A percentile compares a stretch with the other conserved stretches of the same genome.
These are phyloP conservation scores for Coprinopsis cinerea DNA, from an alignment of 768 basidiomycete genomes.

Conservation along the genomic window DNA sequence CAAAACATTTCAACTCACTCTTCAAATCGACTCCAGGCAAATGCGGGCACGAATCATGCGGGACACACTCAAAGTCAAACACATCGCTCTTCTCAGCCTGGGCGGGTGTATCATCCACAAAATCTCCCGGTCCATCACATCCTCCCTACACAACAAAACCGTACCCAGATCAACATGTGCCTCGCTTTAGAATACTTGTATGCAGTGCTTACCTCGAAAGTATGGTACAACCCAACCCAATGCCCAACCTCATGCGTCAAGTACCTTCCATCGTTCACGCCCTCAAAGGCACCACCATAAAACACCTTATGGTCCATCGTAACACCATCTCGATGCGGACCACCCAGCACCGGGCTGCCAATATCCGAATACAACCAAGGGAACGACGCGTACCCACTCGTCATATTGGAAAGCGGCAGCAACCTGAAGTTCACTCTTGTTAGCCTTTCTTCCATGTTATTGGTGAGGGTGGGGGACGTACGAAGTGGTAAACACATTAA, in stretches of 20 bases:
- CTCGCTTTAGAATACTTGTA: neutral
- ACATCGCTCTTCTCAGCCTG: conserved; percentile 28
- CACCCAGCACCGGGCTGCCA: too few relatives aligned
- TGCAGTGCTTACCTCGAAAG: conserved; percentile 32
- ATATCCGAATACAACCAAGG: neutral
- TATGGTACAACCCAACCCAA: conserved; percentile 52
- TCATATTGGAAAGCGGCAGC: neutral
- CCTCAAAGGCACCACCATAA: neutral
- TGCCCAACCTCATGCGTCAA: conserved; percentile 50
- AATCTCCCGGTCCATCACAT: conserved; percentile 29
- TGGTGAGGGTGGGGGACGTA: conserved; percentile 15
- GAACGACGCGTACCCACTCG: neutral
- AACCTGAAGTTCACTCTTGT: too few relatives aligned
- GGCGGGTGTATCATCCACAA: conserved; percentile 36
- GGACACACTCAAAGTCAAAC: conserved; percentile 13
- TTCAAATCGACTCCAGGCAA: conserved; percentile 28
- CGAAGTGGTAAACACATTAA: conserved; percentile 48
- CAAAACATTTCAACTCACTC: conserved; percentile 19
- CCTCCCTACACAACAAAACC: conserved; percentile 14
- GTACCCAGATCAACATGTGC: conserved; percentile 14
- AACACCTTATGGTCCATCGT: neutral
- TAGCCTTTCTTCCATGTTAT: too few relatives aligned
- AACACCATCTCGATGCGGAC: neutral
- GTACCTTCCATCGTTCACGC: conserved; percentile 39
- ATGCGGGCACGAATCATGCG: neutral